Conservation (phyloP, 352 stramenopile species). For the Globisporangium lucens region DNA sequence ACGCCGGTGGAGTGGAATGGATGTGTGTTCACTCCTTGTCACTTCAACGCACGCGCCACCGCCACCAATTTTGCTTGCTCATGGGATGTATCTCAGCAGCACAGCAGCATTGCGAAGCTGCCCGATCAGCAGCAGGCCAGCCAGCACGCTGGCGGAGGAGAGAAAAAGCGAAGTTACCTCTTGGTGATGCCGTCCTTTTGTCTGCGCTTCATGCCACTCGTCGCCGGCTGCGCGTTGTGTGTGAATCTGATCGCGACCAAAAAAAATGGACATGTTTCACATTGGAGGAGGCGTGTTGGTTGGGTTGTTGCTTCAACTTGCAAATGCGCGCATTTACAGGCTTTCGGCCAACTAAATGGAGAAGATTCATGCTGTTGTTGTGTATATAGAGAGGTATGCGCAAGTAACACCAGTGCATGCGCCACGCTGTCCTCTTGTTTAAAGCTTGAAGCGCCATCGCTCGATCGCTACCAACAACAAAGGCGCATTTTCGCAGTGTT, state of each 20-base stretch:
- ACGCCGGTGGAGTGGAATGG: neutral
- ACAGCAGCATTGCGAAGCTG: neutral
- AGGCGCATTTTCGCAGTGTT: too few relatives aligned
- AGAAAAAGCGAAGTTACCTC: neutral
- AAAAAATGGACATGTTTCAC: slow-evolving; percentile 3
- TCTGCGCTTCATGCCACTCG: neutral
- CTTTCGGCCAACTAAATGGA: neutral
- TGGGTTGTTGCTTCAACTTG: neutral
- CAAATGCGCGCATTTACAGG: neutral
- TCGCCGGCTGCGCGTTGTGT: neutral
- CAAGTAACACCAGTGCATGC: too few relatives aligned
- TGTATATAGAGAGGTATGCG: too few relatives aligned
- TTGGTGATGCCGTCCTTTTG: neutral
- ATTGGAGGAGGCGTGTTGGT: neutral
- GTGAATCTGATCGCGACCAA: neutral
- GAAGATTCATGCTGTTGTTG: too few relatives aligned
- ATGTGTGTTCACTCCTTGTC: neutral
- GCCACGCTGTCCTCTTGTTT: too few relatives aligned
- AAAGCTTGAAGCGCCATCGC: too few relatives aligned
- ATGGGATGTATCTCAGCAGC: neutral
- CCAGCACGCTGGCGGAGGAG: neutral
- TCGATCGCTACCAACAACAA: too few relatives aligned
- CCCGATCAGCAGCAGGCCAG: neutral
- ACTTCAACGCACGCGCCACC: neutral
- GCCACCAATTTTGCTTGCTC: neutral